Percentiles rank a stretch among this genome's conserved stretches.
Conservation (phyloP, 2,329 filamentous ascomycete species). For the Fusarium falciforme region DNA sequence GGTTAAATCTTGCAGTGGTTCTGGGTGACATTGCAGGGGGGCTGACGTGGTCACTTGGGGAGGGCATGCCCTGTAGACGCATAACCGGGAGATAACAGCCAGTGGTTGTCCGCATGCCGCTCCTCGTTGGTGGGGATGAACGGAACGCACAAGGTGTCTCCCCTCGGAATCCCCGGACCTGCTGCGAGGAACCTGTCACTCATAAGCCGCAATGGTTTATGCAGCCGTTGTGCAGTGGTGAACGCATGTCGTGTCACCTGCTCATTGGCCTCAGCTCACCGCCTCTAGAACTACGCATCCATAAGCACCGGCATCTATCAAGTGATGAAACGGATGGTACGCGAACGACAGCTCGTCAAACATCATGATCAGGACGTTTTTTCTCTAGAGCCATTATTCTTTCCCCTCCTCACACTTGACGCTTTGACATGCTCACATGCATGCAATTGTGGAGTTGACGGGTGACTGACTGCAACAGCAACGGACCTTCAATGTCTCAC, state of each 20-base stretch:
- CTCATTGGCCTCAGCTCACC: neutral
- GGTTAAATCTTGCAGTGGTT: neutral
- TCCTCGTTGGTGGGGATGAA: neutral
- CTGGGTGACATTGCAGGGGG: neutral
- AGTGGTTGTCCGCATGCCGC: neutral
- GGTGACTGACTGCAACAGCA: neutral
- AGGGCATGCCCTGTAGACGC: neutral
- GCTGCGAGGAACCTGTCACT: neutral
- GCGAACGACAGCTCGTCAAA: neutral
- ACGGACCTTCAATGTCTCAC: neutral
- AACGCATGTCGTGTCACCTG: slow-evolving; percentile 5
- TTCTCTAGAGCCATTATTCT: neutral
- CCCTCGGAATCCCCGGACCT: neutral
- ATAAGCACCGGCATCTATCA: neutral
- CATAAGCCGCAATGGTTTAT: neutral
- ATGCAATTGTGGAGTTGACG: neutral
- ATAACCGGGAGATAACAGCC: neutral
- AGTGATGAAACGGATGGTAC: neutral
- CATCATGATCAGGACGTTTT: neutral
- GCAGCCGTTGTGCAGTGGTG: slow-evolving; percentile 1
- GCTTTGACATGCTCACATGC: neutral
- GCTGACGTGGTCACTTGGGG: neutral
- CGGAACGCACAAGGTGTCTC: neutral
- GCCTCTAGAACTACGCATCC: neutral
- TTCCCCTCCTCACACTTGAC: neutral